phyloP scores from a whole-genome alignment of 768 basidiomycete genomes.

The Pleurotus platypus region DNA sequence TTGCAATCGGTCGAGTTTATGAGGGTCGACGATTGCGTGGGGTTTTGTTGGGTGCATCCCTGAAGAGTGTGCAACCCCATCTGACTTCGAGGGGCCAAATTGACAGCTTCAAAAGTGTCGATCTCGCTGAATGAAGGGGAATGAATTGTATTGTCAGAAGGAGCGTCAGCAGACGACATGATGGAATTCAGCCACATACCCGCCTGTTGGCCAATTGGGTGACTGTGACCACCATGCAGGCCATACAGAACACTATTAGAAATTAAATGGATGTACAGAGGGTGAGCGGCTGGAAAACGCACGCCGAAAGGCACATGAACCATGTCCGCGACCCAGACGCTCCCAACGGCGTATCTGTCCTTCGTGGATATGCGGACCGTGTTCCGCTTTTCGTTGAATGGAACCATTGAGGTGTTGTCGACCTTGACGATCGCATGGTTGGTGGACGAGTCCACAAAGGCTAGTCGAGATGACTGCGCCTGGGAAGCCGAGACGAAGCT shows the following conservation, averaged over 20 bases:
- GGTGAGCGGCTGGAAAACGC: constrained; percentile 17
- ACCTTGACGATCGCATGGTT: constrained; percentile 76
- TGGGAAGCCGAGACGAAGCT: constrained; percentile 49
- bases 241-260: constrained; percentile 64
- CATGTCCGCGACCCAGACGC: constrained; percentile 63
- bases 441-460: constrained; percentile 58
- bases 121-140: constrained; percentile 44
- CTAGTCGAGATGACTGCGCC: constrained; percentile 46
- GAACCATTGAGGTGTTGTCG: constrained; percentile 61
- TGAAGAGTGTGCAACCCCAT: constrained; percentile 51
- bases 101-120: constrained; percentile 82
- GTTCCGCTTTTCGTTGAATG: constrained; percentile 56
- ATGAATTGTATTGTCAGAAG: not conserved
- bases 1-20: constrained; percentile 60
- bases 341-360: constrained; percentile 54
- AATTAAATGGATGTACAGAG: not conserved
- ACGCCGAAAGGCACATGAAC: constrained; percentile 64
- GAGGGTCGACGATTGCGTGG: constrained; percentile 47
- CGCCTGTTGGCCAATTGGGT: constrained; percentile 58
- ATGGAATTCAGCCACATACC: constrained; percentile 26
- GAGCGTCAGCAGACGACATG: not conserved
- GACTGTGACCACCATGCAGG: constrained; percentile 64
- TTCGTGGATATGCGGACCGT: constrained; percentile 60
- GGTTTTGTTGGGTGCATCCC: constrained; percentile 37
- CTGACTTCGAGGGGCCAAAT: constrained; percentile 49